Conservation (phyloP, 805 yeast genomes). For the Sugiyamaella chiloensis region DNA sequence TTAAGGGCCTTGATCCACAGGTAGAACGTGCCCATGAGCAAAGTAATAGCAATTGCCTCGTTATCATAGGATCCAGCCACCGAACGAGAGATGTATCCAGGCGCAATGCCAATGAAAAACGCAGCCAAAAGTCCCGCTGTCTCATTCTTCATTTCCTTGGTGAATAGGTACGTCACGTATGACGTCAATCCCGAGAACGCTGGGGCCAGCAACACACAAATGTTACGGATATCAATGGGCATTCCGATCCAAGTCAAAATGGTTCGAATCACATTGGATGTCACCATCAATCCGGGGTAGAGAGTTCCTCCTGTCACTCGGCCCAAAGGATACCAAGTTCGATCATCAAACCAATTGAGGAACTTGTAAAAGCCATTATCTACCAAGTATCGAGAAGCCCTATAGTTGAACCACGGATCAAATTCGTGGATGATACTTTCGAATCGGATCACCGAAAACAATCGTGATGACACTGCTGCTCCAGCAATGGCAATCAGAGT, state of each 20-base stretch:
- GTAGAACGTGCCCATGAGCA: conserved; percentile 92
- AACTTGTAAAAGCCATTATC: conserved; percentile 83
- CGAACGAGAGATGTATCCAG: conserved; percentile 96
- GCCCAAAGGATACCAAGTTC: conserved; percentile 99
- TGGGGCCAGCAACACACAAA: conserved; percentile 95
- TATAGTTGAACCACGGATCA: conserved; percentile 62
- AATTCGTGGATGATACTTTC: conserved; percentile 97
- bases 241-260: conserved; percentile 59
- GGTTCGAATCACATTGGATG: conserved; percentile 88
- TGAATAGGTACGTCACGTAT: conserved; percentile 78
- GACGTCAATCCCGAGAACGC: conserved; percentile 94
- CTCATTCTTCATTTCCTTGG: conserved; percentile 84
- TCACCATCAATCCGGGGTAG: conserved; percentile 98
- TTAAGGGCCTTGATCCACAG: conserved; percentile 94
- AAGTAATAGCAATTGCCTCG: conserved; percentile 96
- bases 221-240: conserved; percentile 91
- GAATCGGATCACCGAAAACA: conserved; percentile 93
- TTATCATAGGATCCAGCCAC: conserved; percentile 99
- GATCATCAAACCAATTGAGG: conserved; percentile 96
- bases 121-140: conserved; percentile 92
- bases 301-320: conserved; percentile 98
- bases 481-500: conserved; percentile 78
- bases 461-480: conserved; percentile 87
- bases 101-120: conserved; percentile 94
- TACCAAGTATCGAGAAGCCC: conserved; percentile 93